Evolutionary conservation across 306 rosid species (phyloP), one percentile per base, ranked within the genome.

Genomic region (Lathyrus tuberosus): DNA sequence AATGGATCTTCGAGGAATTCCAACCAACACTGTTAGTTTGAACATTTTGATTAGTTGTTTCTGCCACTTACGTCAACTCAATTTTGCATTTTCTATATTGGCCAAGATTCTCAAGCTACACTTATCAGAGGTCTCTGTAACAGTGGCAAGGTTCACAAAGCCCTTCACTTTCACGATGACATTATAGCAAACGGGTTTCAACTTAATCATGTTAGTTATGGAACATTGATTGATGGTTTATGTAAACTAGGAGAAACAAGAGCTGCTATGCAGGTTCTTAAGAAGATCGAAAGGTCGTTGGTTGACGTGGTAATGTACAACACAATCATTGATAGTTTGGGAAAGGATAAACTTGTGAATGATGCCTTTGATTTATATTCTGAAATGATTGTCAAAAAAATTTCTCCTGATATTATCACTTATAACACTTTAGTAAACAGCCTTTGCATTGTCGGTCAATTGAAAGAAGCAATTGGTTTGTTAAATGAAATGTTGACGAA

Each of bases 101-200:
- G 15, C 4, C 8, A 72, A 60, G 7, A 58, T 72, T 8, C 35
- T 66, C 38, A 78, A 47, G 6, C 1, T 1, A 61, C 40, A 5
- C 62, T 72, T 6, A 60, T 72, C 2, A 72, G 49, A 1, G 77
- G 77, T 17, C 22, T 62, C 1, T 72, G 69, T 48, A 18, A 47
- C 7, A 20, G n/a, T 1, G 40, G 62, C 4, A 4, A 62, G 13
- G 0, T 72, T 10, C 4, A 1, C 0, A 16, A 48, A 48, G 54
- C 54, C 3, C 4, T 48, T 3, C 5, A 48, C 0, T 48, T 48
- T 33, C 70, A 60, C 9, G 42, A 72, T 1, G 0, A 47, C 0
- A 17, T 22, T 17, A 6, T 62, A 8, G 62, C 31, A 0, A 28
- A 48, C 0, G 77, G 77, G 5, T 48, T 17, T 35, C 26, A 9